Evolutionary conservation across 176 grass and related monocot species (phyloP).

Genomic region (Zizania latifolia): DNA sequence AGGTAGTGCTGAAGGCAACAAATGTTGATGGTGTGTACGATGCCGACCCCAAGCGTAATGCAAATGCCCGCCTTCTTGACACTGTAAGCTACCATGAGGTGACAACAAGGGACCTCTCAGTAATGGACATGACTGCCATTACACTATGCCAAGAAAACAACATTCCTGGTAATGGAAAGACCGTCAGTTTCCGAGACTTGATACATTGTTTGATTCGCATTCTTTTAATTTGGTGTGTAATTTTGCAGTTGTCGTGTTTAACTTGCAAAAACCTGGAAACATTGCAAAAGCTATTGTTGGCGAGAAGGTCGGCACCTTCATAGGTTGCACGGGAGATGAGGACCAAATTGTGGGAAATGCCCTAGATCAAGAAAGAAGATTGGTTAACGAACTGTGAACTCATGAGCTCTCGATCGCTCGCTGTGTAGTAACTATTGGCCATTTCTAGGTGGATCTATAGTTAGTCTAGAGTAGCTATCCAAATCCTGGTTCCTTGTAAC

Average conservation of each 20-base stretch:
- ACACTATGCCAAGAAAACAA: constrained; percentile 97
- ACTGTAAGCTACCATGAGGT: constrained; percentile 83
- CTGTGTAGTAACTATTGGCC: background rate
- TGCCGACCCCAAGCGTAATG: constrained; percentile 65
- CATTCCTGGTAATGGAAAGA: constrained; percentile 67
- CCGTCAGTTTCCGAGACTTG: background rate
- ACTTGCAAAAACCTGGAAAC: constrained; percentile 82
- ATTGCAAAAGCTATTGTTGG: constrained; percentile 93
- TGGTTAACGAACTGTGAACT: constrained; percentile 44
- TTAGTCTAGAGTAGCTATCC: constrained; percentile 31
- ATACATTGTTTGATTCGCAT: background rate
- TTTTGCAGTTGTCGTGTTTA: constrained; percentile 89
- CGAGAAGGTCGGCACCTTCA: constrained; percentile 84
- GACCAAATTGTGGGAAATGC: constrained; percentile 16
- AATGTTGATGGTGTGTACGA: constrained; percentile 96
- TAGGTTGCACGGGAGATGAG: constrained; percentile 41
- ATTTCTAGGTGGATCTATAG: background rate
- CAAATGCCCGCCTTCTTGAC: constrained; percentile 72
- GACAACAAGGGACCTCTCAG: constrained; percentile 72
- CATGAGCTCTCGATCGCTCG: background rate
- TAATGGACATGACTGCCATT: constrained; percentile 98
- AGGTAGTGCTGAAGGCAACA: constrained; percentile 98
- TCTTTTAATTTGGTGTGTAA: background rate
- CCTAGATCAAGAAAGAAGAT: constrained; percentile 33
- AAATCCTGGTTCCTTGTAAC: background rate